Evolutionary conservation across 202 grass and related monocot genomes (phyloP).

Genomic region (Eragrostis tef): DNA sequence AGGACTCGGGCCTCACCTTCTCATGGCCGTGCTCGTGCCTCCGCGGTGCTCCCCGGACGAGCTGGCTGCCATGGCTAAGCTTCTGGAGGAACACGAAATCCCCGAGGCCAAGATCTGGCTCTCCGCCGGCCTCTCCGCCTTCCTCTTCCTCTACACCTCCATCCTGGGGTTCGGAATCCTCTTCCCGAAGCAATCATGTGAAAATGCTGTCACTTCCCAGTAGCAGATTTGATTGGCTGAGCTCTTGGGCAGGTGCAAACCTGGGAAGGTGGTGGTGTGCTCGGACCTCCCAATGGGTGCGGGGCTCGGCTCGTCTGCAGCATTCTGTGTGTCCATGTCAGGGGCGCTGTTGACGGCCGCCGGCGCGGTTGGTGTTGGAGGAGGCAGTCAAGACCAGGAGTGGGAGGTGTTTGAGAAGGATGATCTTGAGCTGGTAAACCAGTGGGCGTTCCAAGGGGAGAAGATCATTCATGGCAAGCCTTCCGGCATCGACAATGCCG

Average conservation of each 20-base stretch:
- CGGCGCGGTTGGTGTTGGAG: slow-evolving; percentile 1
- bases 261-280: slow-evolving; percentile 63
- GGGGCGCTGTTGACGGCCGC: slow-evolving; percentile 58
- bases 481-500: slow-evolving; percentile 88
- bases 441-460: slow-evolving; percentile 88
- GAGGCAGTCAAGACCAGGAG: not conserved
- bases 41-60: slow-evolving; percentile 49
- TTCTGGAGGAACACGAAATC: slow-evolving; percentile 60
- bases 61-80: slow-evolving; percentile 45
- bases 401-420: slow-evolving; percentile 55
- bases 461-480: slow-evolving; percentile 93
- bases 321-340: slow-evolving; percentile 72
- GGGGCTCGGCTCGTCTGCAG: slow-evolving; percentile 79
- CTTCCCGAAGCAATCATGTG: slow-evolving; percentile 7
- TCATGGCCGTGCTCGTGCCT: slow-evolving; percentile 66
- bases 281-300: slow-evolving; percentile 77
- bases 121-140: slow-evolving; percentile 64
- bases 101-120: slow-evolving; percentile 78
- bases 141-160: slow-evolving; percentile 83
- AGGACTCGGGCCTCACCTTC: slow-evolving; percentile 61
- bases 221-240: not conserved
- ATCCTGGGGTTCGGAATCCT: slow-evolving; percentile 61
- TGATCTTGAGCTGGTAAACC: slow-evolving; percentile 70
- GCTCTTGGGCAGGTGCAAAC: slow-evolving; percentile 55
- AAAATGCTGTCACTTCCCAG: not conserved